phyloP scores from a whole-genome alignment of 768 basidiomycete species.

The Phaeotremella fagi region DNA sequence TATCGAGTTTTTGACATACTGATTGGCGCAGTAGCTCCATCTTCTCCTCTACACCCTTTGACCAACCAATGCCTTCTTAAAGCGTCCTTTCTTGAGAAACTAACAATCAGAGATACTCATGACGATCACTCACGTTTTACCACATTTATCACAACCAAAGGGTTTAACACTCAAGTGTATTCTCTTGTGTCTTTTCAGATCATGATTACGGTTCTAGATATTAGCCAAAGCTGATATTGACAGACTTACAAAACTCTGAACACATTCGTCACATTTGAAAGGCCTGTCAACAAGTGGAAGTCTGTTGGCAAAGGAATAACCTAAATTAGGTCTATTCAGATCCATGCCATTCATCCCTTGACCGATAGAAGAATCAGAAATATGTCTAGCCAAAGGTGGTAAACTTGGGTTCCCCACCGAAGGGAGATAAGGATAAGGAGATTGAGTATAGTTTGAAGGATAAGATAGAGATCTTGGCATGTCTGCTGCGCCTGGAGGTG shows the following conservation, averaged over 20 bases:
- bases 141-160: conserved; percentile 48
- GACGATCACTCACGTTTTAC: conserved; percentile 39
- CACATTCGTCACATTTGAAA: conserved; percentile 49
- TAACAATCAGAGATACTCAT: conserved; percentile 1
- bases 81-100: conserved; percentile 49
- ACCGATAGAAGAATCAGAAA: conserved; percentile 17
- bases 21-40: conserved; percentile 41
- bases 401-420: conserved; percentile 17
- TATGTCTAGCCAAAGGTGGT: conserved; percentile 26
- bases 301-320: conserved; percentile 34
- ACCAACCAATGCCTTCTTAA: conserved; percentile 48
- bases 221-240: background rate
- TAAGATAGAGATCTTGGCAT: conserved; percentile 41
- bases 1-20: conserved; percentile 6
- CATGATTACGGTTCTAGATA: conserved; percentile 48
- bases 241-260: conserved; percentile 46
- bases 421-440: conserved; percentile 21
- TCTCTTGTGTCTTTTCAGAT: conserved; percentile 48
- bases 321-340: conserved; percentile 15
- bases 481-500: conserved; percentile 22
- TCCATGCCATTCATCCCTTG: conserved; percentile 22
- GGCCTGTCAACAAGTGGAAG: conserved; percentile 44
- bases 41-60: conserved; percentile 47
- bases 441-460: conserved; percentile 25
- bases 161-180: conserved; percentile 49